Base-by-base conservation (phyloP, 352 stramenopile genomes). In the Thalassiosira delicatula region DNA sequence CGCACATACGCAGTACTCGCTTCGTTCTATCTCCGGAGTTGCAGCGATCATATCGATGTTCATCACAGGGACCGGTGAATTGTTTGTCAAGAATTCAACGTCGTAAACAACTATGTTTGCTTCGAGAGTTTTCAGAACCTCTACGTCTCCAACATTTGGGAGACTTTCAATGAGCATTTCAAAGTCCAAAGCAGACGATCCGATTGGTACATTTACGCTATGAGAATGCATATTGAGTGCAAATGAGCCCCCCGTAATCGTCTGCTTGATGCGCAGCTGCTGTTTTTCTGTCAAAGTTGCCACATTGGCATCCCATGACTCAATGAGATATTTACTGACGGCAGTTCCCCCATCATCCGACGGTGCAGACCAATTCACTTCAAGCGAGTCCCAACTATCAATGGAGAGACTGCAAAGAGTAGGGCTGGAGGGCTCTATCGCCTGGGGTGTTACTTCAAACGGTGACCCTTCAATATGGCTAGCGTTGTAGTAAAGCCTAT, bases 141-240 rank as follows among this genome's bases (percentile, higher is more conserved):
- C 44, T 5, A 84, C 75, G 61, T 83, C 70, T 19, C 80, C 74
- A 63, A 87, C 30, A 59, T 98, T 98, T 7, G 92, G 94, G 65
- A 98, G 89, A 66, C 97, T 98, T 69, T 96, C 91, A 30, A 98
- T 70, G 4, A 94, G 79, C 8, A 72, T 91, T 27, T 94, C 93
- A 59, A 98, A 82, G 0, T 93, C 88, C 7, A 70, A 56, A 0
- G 88, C 88, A 0, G 89, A 91, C 12, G 91, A 83, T 27, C 95
- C 94, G 30, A 91, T 88, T 23, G 91, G 82, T 21, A 98, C 94
- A 25, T 89, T 81, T 9, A 88, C 67, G 69, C 78, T 65, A 63
- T 78, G 53, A 76, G 65, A 23, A 88, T 96, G 62, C 97, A 98
- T 32, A 90, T 94, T 79, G 21, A 82, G 40, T 12, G 62, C 40